Base-by-base conservation (phyloP, 2,329 filamentous ascomycete genomes). In the Fusarium xylarioides region DNA sequence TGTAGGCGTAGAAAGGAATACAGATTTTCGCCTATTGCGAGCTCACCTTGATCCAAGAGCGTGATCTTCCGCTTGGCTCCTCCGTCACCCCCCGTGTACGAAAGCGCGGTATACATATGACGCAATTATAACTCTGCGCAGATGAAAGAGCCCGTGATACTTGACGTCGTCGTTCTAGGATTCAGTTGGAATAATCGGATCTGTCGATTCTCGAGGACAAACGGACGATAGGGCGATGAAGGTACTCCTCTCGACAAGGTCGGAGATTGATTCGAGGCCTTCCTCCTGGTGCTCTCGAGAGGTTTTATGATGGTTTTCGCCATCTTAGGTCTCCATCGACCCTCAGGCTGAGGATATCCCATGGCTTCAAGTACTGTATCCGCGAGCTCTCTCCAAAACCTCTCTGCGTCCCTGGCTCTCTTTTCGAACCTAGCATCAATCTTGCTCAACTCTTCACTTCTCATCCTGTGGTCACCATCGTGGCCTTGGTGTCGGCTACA, bases 221-320 rank as follows among this genome's bases (percentile, higher is more conserved):
- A 26, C 26, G 4, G 4, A 26, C 26, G 26, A 26, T 26, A 26
- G 4, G 26, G 26, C 14, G 6, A 23, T 43, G 40, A 43, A 43
- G 40, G 40, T 5, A 16, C 2, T 11, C 15, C n/a, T 11, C n/a
- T 43, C 1, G 10, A 6, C 6, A 43, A 23, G n/a, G 5, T 43
- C 6, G 10, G 6, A 42, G 5, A n/a, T 11, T n/a, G 6, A n/a
- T 6, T 6, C 0, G 9, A 6, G 14, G 40, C 0, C 9, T n/a
- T 15, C 14, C 6, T n/a, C 16, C 6, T 42, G 1, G 21, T 42
- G 21, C 16, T 23, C 0, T 42, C n/a, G 14, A 42, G 23, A 42
- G 14, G 14, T 3, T 3, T 42, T 16, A 4, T 42, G 7, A 11
- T 42, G 5, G 14, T 16, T 16, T 7, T 42, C 14, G 40, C 40